Evolutionary conservation across 148 eudicot species (phyloP).

Genomic region (Bassia scoparia): DNA sequence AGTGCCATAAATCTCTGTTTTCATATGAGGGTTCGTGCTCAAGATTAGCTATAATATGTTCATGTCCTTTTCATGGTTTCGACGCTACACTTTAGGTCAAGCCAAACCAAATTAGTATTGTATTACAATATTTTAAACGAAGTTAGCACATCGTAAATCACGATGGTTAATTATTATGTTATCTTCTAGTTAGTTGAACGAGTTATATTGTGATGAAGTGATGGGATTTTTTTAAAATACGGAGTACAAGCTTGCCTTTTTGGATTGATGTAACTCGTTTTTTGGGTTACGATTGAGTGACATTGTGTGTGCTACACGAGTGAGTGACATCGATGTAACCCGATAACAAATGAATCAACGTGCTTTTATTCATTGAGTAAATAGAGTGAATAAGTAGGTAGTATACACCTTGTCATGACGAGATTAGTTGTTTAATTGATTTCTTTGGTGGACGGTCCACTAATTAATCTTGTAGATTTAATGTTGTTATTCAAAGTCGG

Average conservation of each 20-base stretch:
- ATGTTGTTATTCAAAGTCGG: no score
- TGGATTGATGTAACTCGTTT: background rate
- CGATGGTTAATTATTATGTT: background rate
- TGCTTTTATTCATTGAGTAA: background rate
- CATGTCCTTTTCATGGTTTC: background rate
- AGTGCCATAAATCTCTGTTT: background rate
- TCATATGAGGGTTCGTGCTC: background rate
- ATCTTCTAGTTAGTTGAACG: background rate
- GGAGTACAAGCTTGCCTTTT: background rate
- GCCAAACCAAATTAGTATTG: background rate
- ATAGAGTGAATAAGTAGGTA: background rate
- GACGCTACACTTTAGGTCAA: slow-evolving; percentile 6
- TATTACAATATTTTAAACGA: background rate
- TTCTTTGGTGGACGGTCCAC: slow-evolving; percentile 1
- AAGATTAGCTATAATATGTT: background rate
- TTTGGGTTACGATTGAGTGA: background rate
- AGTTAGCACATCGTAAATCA: no score
- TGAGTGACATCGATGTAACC: no score
- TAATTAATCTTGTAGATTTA: background rate
- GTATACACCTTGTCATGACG: background rate
- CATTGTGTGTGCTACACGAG: background rate
- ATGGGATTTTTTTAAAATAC: background rate
- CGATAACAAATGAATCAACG: background rate
- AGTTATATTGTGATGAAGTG: background rate
- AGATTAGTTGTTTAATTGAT: slow-evolving; percentile 11